Evolutionary conservation across 106 monocot genomes (phyloP), one percentile per base, ranked within the genome.

Genomic region (Dendrobium huoshanense): DNA sequence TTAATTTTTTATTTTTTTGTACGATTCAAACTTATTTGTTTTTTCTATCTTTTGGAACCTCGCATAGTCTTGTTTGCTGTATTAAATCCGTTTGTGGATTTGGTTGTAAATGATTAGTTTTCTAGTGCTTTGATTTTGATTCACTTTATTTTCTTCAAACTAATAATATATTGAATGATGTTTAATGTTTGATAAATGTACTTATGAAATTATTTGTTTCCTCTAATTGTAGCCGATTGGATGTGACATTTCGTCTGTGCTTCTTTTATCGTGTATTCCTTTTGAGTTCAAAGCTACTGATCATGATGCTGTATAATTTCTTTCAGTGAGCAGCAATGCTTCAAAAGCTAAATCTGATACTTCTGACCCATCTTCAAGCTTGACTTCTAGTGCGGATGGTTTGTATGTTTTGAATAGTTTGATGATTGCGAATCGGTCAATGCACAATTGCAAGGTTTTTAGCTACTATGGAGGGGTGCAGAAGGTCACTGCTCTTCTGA

Each of bases 401-500:
- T 85, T 94, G 55, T 65, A 87, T 87, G 75, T 86, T 74, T 80
- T 98, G 80, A 84, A 88, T 67, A 88, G 89, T 80, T 33, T 95
- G 79, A 85, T 86, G 72, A 92, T 98, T 33, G 75, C 92, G 20
- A 89, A 87, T 54, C 91, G 91, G 10, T 94, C 98, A 75, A 79
- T 91, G 81, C 98, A 95, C 85, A 98, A 95, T 77, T 98, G 94
- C 81, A 90, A 85, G 87, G 91, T 92, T 79, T 98, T 98, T 88
- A 86, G 90, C 78, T 98, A 98, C 81, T 98, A 98, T 87, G 94
- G 98, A 77, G 98, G 98, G 61, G 87, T 98, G 59, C 98, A 98
- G 79, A 98, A 98, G 85, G 79, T 94, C 67, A 89, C 88, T 75
- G 98, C 98, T 79, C 88, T 98, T 79, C 55, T 98, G 80, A 98